phyloP scores from a whole-genome alignment of 176 grass and related monocot species.

The Ananas comosus region DNA sequence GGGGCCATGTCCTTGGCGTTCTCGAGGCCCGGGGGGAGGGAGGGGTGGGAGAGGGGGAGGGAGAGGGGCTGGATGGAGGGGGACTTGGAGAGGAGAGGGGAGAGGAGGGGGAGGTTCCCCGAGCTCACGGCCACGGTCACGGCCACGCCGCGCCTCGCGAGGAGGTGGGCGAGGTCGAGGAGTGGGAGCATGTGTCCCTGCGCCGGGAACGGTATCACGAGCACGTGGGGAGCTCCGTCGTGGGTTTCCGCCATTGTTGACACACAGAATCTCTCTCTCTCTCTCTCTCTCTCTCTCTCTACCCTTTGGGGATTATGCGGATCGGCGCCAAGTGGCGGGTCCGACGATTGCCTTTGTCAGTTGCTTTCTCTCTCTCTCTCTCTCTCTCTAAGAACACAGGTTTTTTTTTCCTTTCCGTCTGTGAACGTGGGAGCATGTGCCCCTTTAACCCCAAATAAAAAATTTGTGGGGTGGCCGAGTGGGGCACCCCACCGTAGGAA shows the following conservation, averaged over 20 bases:
- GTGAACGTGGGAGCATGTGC: too few species aligned
- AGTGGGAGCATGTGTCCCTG: conserved; percentile 58
- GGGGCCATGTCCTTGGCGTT: conserved; percentile 27
- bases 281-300: not conserved
- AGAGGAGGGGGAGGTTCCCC: conserved; percentile 31
- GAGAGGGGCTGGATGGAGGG: conserved; percentile 29
- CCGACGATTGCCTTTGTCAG: too few species aligned
- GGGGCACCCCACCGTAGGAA: too few species aligned
- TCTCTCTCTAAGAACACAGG: too few species aligned
- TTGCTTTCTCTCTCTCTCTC: too few species aligned
- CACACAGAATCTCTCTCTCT: not conserved
- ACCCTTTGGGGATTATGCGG: too few species aligned
- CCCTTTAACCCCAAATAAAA: too few species aligned
- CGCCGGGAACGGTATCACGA: conserved; percentile 42
- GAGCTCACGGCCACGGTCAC: conserved; percentile 46
- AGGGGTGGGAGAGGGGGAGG: conserved; percentile 48
- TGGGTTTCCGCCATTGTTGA: conserved; percentile 18
- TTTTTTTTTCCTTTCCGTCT: too few species aligned
- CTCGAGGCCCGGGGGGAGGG: conserved; percentile 36
- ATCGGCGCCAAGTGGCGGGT: too few species aligned
- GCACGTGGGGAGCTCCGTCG: conserved; percentile 21
- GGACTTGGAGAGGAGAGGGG: conserved; percentile 44
- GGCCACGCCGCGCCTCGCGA: conserved; percentile 31
- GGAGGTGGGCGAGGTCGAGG: conserved; percentile 36
- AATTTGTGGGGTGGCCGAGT: too few species aligned